Conservation (phyloP, 345 rosid genomes). For the Salix koriyanagi region DNA sequence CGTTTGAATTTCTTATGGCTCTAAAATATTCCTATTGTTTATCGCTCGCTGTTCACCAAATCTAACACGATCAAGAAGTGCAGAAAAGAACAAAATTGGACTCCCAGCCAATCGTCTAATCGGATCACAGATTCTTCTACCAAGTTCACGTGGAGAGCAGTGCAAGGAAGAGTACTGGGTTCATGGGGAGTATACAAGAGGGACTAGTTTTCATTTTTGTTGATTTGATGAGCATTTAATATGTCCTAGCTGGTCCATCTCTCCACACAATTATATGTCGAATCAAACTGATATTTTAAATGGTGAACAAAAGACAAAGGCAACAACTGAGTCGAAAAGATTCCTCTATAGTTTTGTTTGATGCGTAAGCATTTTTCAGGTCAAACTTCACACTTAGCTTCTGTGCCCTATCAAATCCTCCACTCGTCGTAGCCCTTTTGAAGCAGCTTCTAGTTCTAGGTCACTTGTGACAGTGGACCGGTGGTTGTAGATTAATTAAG, state of each 20-base stretch:
- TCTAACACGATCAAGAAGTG: background rate
- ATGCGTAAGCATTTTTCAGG: slow-evolving; percentile 20
- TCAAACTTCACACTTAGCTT: slow-evolving; percentile 16
- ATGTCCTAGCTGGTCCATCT: slow-evolving; percentile 8
- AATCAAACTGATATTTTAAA: slow-evolving; percentile 12
- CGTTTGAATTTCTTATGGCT: background rate
- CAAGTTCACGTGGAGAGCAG: slow-evolving; percentile 32
- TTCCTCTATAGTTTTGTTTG: slow-evolving; percentile 25
- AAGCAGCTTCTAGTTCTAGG: background rate
- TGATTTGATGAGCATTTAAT: background rate
- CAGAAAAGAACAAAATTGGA: background rate
- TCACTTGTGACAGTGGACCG: no score
- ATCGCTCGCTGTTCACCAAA: background rate
- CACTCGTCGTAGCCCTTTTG: background rate
- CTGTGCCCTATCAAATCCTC: slow-evolving; percentile 9
- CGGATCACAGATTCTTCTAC: slow-evolving; percentile 12
- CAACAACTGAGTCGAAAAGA: slow-evolving; percentile 26
- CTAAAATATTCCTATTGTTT: background rate
- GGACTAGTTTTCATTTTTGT: background rate
- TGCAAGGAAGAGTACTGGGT: slow-evolving; percentile 17
- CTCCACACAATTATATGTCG: slow-evolving; percentile 17
- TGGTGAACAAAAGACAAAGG: slow-evolving; percentile 2
- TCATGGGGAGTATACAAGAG: slow-evolving; percentile 19
- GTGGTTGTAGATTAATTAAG: background rate
- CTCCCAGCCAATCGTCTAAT: background rate